Evolutionary conservation across 2,329 filamentous ascomycete species (phyloP).

Genomic region (Colletotrichum neosansevieriae): DNA sequence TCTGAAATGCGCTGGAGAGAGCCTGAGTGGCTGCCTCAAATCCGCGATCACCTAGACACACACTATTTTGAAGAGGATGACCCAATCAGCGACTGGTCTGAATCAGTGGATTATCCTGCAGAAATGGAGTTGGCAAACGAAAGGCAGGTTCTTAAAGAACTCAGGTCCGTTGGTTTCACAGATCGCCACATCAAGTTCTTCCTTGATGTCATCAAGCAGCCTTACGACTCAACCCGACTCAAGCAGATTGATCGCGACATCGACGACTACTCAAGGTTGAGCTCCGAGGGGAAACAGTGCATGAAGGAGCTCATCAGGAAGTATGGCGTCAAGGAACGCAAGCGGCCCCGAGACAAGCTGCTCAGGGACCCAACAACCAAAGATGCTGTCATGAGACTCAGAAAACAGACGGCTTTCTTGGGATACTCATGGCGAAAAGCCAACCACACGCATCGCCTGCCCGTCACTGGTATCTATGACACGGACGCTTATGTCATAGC

Average conservation of each 20-base stretch:
- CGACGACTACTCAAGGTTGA: constrained; percentile 52
- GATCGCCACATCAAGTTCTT: not conserved
- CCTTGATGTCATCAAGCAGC: constrained; percentile 57
- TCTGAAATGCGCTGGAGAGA: constrained; percentile 75
- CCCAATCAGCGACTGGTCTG: constrained; percentile 73
- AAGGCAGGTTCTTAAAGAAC: constrained; percentile 5
- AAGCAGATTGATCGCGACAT: constrained; percentile 63
- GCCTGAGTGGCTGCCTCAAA: constrained; percentile 84
- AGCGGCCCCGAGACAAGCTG: constrained; percentile 85
- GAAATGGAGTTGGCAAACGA: not conserved
- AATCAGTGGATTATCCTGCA: constrained; percentile 50
- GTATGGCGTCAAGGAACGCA: constrained; percentile 75
- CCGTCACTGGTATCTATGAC: not conserved
- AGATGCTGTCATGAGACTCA: constrained; percentile 78
- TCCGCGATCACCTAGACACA: constrained; percentile 77
- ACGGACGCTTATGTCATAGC: not conserved
- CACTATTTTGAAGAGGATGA: constrained; percentile 92
- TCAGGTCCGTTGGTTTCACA: not conserved
- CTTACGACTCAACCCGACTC: constrained; percentile 62
- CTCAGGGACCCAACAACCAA: constrained; percentile 79
- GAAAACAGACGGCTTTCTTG: constrained; percentile 86
- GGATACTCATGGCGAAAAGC: constrained; percentile 86
- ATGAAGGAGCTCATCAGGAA: constrained; percentile 64
- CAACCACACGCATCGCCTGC: not conserved
- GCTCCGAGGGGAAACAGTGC: constrained; percentile 53